phyloP scores from a whole-genome alignment of 345 rosid species.

The Durio zibethinus region DNA sequence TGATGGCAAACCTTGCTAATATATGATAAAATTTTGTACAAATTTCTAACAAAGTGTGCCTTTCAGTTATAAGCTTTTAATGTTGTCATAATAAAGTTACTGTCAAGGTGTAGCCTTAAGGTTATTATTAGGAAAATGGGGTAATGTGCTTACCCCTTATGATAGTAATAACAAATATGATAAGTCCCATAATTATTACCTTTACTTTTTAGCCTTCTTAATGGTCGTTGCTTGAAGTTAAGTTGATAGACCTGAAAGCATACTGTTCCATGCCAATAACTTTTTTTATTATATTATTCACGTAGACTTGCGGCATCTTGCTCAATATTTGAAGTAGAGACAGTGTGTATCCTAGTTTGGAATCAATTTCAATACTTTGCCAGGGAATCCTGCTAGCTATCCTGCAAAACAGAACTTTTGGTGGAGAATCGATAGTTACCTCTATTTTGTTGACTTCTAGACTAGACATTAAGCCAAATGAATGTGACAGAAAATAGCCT shows the following conservation, averaged over 20 bases:
- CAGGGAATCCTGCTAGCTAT: background rate
- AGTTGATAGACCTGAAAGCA: background rate
- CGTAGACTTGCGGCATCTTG: background rate
- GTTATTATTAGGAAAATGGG: background rate
- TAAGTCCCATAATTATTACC: background rate
- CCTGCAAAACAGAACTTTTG: background rate
- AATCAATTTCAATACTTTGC: background rate
- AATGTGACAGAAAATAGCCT: background rate
- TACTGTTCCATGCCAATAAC: background rate
- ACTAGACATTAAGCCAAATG: background rate
- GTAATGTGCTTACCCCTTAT: background rate
- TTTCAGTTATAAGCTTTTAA: background rate
- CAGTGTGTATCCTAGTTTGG: background rate
- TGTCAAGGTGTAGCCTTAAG: background rate
- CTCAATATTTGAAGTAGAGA: background rate
- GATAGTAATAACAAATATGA: background rate
- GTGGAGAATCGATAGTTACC: background rate
- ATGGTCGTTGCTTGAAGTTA: background rate
- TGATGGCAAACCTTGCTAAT: background rate
- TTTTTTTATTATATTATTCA: background rate
- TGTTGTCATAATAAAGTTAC: background rate
- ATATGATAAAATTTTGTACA: background rate
- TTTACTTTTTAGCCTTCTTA: background rate
- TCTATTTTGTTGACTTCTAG: background rate
- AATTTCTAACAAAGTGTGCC: background rate